Base-by-base conservation (phyloP, 225 moss, liverwort and hornwort species). In the Rhytidiadelphus loreus region DNA sequence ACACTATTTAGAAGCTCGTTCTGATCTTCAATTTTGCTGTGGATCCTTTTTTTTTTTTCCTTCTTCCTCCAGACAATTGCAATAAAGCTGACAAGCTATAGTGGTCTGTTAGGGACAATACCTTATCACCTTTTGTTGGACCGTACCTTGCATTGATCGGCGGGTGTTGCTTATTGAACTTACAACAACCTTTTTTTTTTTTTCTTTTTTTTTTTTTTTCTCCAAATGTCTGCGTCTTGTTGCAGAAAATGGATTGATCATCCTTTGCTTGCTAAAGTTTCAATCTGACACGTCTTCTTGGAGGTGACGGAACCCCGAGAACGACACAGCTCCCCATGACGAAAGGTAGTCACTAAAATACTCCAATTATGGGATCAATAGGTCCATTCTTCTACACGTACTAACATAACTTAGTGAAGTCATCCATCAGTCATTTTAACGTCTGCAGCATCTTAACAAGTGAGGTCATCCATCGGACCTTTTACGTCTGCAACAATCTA, bases 401-500 rank as follows among this genome's bases (percentile, higher is more conserved):
- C 16, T 30, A 21, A 53, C 4, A 4, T 30, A 21, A 53, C 4
- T 5, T 22, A 20, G 18, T 66, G 66, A 66, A 66, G 66, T 66
- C 66, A 66, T 66, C 20, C 11, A 64, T 33, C 2, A 0, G 18
- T 33, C 18, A 18, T 9, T 64, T 58, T 60, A 57, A 2, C n/a
- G 21, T 48, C 9, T 48, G 8, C 9, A 9, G 7, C 48, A 11
- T 48, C 48, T 3, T 48, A 8, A 48, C 9, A 48, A 57, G 57
- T 57, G 32, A 66, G 21, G 63, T 32, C 63, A 33, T 63, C 33
- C 68, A 68, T 21, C 1, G 21, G 2, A 68, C n/a, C n/a, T 12
- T n/a, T 22, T 4, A 25, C 2, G 6, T 26, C 28, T 0, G 0
- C 26, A 44, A 5, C 3, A 1, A 26, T 3, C 1, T 13, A 13